Evolutionary conservation across 768 basidiomycete species (phyloP).

Genomic region (Boletus rubropictus): DNA sequence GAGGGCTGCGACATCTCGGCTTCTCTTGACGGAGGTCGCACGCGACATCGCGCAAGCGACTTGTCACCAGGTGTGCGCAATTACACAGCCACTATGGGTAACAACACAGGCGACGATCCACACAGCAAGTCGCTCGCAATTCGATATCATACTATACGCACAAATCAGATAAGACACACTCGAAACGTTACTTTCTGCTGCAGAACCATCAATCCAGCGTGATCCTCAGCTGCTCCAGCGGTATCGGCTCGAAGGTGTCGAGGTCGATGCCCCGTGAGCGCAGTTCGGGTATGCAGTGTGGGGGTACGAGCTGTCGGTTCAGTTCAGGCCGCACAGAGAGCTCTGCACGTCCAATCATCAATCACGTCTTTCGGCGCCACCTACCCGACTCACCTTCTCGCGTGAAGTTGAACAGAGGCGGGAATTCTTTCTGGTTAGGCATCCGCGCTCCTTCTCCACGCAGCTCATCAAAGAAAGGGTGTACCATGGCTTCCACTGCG

Average conservation of each 20-base stretch:
- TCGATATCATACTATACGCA: slow-evolving; percentile 35
- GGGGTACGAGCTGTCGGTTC: slow-evolving; percentile 85
- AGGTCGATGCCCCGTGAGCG: slow-evolving; percentile 79
- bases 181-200: slow-evolving; percentile 22
- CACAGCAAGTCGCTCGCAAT: slow-evolving; percentile 23
- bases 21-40: too few species aligned
- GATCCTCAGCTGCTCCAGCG: slow-evolving; percentile 91
- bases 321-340: slow-evolving; percentile 94
- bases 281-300: slow-evolving; percentile 86
- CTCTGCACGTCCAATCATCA: slow-evolving; percentile 46
- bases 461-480: slow-evolving; percentile 97
- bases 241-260: slow-evolving; percentile 94
- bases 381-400: slow-evolving; percentile 69
- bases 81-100: slow-evolving; percentile 23
- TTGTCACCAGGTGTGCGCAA: slow-evolving; percentile 4
- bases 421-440: slow-evolving; percentile 97
- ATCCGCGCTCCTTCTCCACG: slow-evolving; percentile 85
- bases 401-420: slow-evolving; percentile 90
- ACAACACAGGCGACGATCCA: slow-evolving; percentile 30
- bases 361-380: background rate
- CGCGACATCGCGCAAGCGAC: slow-evolving; percentile 31
- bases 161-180: slow-evolving; percentile 27
- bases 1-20: slow-evolving; percentile 18
- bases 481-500: slow-evolving; percentile 86
- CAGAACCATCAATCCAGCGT: slow-evolving; percentile 70